Conservation (phyloP, 1,139 yeast genomes). For the Taphrina sp. region DNA sequence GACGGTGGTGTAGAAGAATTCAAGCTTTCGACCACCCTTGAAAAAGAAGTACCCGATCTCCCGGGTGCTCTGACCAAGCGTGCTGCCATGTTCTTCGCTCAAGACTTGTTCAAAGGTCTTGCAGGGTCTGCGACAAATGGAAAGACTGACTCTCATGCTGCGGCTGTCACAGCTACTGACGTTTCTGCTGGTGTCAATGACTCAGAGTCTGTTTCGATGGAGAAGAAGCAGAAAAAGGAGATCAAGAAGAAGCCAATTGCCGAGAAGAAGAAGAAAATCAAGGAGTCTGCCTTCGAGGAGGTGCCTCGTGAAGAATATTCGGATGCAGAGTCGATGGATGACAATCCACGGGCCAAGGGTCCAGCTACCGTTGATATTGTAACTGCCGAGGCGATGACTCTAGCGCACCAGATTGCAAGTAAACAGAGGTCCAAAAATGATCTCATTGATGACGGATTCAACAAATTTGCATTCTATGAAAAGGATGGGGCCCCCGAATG, state of each 20-base stretch:
- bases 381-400: slow-evolving; percentile 95
- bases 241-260: slow-evolving; percentile 36
- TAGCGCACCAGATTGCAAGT: slow-evolving; percentile 91
- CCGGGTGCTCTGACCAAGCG: slow-evolving; percentile 61
- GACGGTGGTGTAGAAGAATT: slow-evolving; percentile 75
- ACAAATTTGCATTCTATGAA: slow-evolving; percentile 88
- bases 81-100: slow-evolving; percentile 76
- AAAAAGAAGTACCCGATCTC: slow-evolving; percentile 47
- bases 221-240: slow-evolving; percentile 37
- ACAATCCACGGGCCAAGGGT: slow-evolving; percentile 47
- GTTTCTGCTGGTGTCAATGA: slow-evolving; percentile 42
- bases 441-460: slow-evolving; percentile 83
- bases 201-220: slow-evolving; percentile 37
- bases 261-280: slow-evolving; percentile 32
- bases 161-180: not conserved
- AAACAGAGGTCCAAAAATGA: slow-evolving; percentile 60
- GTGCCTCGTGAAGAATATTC: slow-evolving; percentile 34
- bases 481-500: slow-evolving; percentile 88
- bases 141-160: slow-evolving; percentile 6
- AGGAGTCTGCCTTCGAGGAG: slow-evolving; percentile 34
- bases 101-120: slow-evolving; percentile 62
- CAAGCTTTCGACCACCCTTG: slow-evolving; percentile 57
- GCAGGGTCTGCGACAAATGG: slow-evolving; percentile 42
- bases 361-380: slow-evolving; percentile 68
- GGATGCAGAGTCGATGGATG: slow-evolving; percentile 49